Percentiles rank a stretch among this genome's conserved stretches.
Evolutionary conservation across 2,329 filamentous ascomycete genomes (phyloP).

Genomic region (Chrysoporthe austroafricana): DNA sequence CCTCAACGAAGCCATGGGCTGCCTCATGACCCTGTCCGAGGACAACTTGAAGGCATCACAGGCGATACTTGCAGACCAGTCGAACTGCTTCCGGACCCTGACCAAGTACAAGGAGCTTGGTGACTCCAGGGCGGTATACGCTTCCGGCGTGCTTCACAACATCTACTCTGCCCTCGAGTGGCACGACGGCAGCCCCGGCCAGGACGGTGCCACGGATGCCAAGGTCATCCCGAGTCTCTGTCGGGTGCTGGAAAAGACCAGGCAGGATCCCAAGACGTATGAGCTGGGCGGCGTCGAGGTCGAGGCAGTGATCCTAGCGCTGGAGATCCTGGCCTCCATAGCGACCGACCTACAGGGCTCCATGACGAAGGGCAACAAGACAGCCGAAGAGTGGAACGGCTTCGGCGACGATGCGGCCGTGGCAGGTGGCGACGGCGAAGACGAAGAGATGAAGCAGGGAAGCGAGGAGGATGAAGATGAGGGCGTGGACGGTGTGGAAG

Average conservation of each 20-base stretch:
- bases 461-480: slow-evolving; percentile 33
- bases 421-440: slow-evolving; percentile 36
- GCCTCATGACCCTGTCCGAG: slow-evolving; percentile 62
- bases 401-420: slow-evolving; percentile 46
- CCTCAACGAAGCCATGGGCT: slow-evolving; percentile 55
- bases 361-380: slow-evolving; percentile 48
- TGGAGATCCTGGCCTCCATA: slow-evolving; percentile 68
- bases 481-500: slow-evolving; percentile 41
- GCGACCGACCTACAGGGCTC: slow-evolving; percentile 61
- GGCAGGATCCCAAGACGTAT: slow-evolving; percentile 32
- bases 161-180: slow-evolving; percentile 59
- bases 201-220: slow-evolving; percentile 55
- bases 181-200: slow-evolving; percentile 55
- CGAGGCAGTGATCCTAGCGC: slow-evolving; percentile 57
- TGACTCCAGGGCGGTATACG: slow-evolving; percentile 55
- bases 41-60: slow-evolving; percentile 60
- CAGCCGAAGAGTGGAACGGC: slow-evolving; percentile 45
- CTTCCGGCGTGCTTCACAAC: slow-evolving; percentile 66
- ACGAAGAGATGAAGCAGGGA: slow-evolving; percentile 30
- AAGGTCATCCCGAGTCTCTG: slow-evolving; percentile 51
- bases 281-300: slow-evolving; percentile 42
- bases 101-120: slow-evolving; percentile 51
- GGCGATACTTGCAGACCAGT: slow-evolving; percentile 54
- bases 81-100: slow-evolving; percentile 54
- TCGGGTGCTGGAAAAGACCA: slow-evolving; percentile 42